A percentile compares a stretch with the other conserved stretches of the same genome.
Conservation (phyloP, 352 stramenopile species). For the Phytophthora hybrid region DNA sequence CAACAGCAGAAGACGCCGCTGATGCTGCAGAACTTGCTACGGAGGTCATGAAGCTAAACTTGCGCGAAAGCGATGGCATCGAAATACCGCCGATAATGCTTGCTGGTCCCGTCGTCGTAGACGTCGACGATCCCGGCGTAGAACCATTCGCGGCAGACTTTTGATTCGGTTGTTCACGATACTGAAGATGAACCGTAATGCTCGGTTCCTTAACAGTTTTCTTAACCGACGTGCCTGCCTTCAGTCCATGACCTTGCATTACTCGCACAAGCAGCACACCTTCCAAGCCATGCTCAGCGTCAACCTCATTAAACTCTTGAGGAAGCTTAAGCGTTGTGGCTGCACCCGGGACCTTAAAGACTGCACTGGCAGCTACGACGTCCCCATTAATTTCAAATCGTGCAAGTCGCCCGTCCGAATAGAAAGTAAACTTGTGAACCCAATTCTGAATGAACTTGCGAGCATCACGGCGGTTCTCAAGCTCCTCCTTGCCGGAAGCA, state of each 20-base stretch:
- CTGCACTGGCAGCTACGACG: slow-evolving; percentile 84
- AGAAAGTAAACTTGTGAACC: slow-evolving; percentile 93
- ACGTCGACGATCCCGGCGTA: slow-evolving; percentile 27
- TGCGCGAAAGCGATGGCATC: slow-evolving; percentile 77
- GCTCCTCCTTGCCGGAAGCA: slow-evolving; percentile 85
- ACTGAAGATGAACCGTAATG: slow-evolving; percentile 66
- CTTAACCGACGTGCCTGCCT: slow-evolving; percentile 72
- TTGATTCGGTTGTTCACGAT: slow-evolving; percentile 61
- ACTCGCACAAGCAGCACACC: slow-evolving; percentile 78
- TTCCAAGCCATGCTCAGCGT: slow-evolving; percentile 78
- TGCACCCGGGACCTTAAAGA: slow-evolving; percentile 88
- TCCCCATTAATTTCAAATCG: slow-evolving; percentile 91
- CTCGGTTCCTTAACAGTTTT: slow-evolving; percentile 73
- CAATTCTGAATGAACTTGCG: slow-evolving; percentile 91
- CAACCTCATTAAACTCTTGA: slow-evolving; percentile 90
- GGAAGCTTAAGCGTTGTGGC: slow-evolving; percentile 88
- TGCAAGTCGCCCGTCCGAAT: slow-evolving; percentile 81
- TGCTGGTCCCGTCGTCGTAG: slow-evolving; percentile 28
- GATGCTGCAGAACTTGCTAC: slow-evolving; percentile 50
- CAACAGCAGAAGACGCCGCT: slow-evolving; percentile 39
- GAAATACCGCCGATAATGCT: slow-evolving; percentile 62
- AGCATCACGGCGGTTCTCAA: slow-evolving; percentile 86
- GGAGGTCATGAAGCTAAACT: slow-evolving; percentile 76
- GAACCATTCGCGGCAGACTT: slow-evolving; percentile 48
- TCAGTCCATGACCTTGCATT: slow-evolving; percentile 85